A percentile compares a stretch with the other conserved stretches of the same genome.
phyloP scores from a whole-genome alignment of 2,329 filamentous ascomycete species.

The Nakataea oryzae region DNA sequence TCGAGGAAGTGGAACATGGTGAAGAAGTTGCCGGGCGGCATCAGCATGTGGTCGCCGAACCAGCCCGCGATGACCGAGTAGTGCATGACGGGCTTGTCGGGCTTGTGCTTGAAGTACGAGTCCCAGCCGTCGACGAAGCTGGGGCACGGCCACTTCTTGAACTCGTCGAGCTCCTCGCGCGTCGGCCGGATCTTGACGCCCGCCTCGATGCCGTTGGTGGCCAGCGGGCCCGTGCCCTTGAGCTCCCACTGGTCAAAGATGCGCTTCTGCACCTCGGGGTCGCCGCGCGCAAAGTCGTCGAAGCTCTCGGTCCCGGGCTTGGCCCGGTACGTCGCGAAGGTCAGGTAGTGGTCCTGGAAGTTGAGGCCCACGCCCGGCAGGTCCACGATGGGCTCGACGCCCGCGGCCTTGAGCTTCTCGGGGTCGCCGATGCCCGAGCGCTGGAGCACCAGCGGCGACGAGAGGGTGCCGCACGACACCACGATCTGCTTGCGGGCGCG shows the following conservation, averaged over 20 bases:
- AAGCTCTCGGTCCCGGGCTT: slow-evolving; percentile 70
- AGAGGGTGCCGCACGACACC: slow-evolving; percentile 61
- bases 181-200: slow-evolving; percentile 70
- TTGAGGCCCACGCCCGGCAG: slow-evolving; percentile 65
- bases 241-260: slow-evolving; percentile 70
- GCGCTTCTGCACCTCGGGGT: slow-evolving; percentile 59
- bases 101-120: slow-evolving; percentile 74
- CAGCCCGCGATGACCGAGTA: slow-evolving; percentile 66
- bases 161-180: slow-evolving; percentile 53
- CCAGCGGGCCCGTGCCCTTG: slow-evolving; percentile 67
- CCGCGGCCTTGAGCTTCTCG: slow-evolving; percentile 57
- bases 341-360: slow-evolving; percentile 69
- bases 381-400: slow-evolving; percentile 59
- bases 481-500: slow-evolving; percentile 65
- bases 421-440: slow-evolving; percentile 65
- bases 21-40: slow-evolving; percentile 70
- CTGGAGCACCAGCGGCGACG: slow-evolving; percentile 65
- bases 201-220: slow-evolving; percentile 72
- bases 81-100: slow-evolving; percentile 81
- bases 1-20: slow-evolving; percentile 77
- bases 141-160: slow-evolving; percentile 63
- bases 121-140: slow-evolving; percentile 70
- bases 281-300: slow-evolving; percentile 69
- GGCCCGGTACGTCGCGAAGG: slow-evolving; percentile 59
- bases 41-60: slow-evolving; percentile 51